Evolutionary conservation across 23 red algal species (phyloP).

Genomic region (Pyropia haitanensis): DNA sequence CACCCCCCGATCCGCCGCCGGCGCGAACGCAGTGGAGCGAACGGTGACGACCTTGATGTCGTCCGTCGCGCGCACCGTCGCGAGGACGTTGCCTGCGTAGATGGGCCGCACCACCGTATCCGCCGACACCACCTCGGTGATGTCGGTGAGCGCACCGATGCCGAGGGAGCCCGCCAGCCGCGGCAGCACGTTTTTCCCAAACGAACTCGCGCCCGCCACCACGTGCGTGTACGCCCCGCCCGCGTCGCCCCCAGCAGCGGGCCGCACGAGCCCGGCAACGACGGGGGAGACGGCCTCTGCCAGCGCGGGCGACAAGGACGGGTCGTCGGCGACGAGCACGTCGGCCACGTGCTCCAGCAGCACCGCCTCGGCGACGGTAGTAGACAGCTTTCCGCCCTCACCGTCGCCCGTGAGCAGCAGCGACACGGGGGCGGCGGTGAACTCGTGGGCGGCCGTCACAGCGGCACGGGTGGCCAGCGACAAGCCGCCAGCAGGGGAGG

Average conservation of each 20-base stretch:
- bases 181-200: conserved; percentile 91
- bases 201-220: conserved; percentile 51
- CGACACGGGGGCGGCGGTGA: not conserved
- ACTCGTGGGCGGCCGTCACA: conserved; percentile 1
- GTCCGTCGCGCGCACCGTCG: conserved; percentile 52
- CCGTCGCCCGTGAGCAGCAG: not conserved
- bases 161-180: conserved; percentile 61
- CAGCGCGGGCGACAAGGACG: not conserved
- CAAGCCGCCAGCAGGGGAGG: not conserved
- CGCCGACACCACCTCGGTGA: conserved; percentile 51
- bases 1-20: conserved; percentile 21
- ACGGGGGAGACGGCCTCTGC: conserved; percentile 20
- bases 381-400: not conserved
- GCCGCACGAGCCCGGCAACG: conserved; percentile 14
- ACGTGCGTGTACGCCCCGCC: conserved; percentile 39
- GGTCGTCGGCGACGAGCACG: conserved; percentile 1
- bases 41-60: conserved; percentile 64
- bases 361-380: not conserved
- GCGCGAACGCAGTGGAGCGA: conserved; percentile 61
- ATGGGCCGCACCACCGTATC: conserved; percentile 77
- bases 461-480: conserved; percentile 6
- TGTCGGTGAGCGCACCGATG: conserved; percentile 61
- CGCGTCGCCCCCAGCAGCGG: conserved; percentile 20
- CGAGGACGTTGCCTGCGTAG: conserved; percentile 88
- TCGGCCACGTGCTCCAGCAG: conserved; percentile 4